Evolutionary conservation across 192 early-diverging fungal species (phyloP), one percentile per base, ranked within the genome.

Genomic region (Rhizophagus prolifer): DNA sequence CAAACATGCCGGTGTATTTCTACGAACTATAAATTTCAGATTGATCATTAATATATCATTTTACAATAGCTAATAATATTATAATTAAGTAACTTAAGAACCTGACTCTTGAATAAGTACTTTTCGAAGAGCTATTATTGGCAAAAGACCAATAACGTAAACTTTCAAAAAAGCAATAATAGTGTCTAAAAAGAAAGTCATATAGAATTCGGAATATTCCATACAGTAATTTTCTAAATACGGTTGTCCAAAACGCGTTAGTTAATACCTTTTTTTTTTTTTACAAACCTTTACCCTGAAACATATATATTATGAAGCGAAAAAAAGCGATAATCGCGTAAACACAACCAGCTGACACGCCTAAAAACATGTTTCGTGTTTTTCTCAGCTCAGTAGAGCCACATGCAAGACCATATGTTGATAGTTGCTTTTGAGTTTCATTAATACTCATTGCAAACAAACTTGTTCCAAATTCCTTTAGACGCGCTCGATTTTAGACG

Each of bases 51-150:
- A 44, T 25, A 38, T 19, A 25, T 58, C 23, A 58, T 16, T 13
- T 41, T 47, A 9, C 16, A 12, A 12, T 2, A 26, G 7, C 36
- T 38, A 38, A 38, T 38, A 38, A 38, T 38, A 38, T 38, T 21
- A 28, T 16, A 21, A 30, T 9, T 50, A 58, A 19, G 31, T 34
- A 34, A 66, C n/a, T 38, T 21, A 34, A 66, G 12, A 13, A 66
- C 64, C 64, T 66, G 64, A 66, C 16, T 66, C 64, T 38, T 66
- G 64, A 30, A 66, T 66, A 21, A 66, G 64, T 21, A 21, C 31
- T 34, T 66, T 66, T 21, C 64, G 64, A 66, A 34, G 26, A n/a
- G 64, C 64, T 9, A 66, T 66, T 34, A 66, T 34, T 36, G 64
- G 31, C 19, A 66, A 21, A 34, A 66, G 31, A 38, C 64, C 64